Evolutionary conservation across 176 grass and related monocot genomes (phyloP).

Genomic region (Echinochloa phyllopogon): DNA sequence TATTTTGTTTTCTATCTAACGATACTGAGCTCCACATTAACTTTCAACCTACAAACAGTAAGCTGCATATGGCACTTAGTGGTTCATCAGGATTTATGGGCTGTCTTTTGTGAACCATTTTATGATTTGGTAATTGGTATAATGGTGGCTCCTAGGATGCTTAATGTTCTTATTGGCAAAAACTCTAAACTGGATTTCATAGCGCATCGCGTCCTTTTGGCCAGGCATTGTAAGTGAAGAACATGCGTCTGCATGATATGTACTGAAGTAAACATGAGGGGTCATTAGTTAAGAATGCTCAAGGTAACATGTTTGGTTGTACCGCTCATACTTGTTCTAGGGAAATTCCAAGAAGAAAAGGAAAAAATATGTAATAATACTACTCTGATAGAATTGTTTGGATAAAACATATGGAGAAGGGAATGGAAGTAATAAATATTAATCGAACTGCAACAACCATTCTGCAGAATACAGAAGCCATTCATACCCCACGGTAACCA

Average conservation of each 20-base stretch:
- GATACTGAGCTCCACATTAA: not conserved
- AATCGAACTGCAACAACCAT: not conserved
- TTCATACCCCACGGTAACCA: slow-evolving; percentile 14
- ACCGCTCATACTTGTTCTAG: not conserved
- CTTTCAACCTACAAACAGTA: not conserved
- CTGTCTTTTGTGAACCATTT: not conserved
- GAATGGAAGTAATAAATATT: not conserved
- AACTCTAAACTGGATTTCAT: not conserved
- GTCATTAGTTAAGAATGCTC: not conserved
- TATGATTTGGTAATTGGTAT: not conserved
- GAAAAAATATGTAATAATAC: not conserved
- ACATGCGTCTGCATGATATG: not conserved
- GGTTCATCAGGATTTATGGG: not conserved
- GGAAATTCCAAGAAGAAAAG: not conserved
- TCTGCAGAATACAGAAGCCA: not conserved
- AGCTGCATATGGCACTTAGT: not conserved
- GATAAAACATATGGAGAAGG: not conserved
- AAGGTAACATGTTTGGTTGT: not conserved
- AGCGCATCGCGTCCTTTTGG: not conserved
- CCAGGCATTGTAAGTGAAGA: not conserved
- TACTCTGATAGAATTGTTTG: not conserved
- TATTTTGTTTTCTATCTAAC: not conserved
- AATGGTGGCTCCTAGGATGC: not conserved
- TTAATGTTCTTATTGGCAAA: not conserved
- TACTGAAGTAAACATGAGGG: not conserved